A percentile compares a stretch with the other conserved stretches of the same genome.
Conservation (phyloP, 2,329 filamentous ascomycete genomes). For the Fusarium sp. region DNA sequence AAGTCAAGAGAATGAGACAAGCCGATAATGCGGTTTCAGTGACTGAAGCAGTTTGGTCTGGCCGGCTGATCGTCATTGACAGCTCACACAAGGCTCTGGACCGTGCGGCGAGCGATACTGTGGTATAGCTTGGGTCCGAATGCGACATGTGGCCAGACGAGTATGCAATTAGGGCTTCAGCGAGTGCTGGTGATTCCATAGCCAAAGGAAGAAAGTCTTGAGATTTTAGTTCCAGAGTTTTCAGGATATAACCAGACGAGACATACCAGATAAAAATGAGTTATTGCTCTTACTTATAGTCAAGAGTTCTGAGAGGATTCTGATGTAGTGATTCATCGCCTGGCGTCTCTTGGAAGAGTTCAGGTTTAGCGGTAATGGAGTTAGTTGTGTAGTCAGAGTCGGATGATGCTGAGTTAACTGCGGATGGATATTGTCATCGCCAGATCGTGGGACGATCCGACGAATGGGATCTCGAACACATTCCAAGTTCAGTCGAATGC, state of each 20-base stretch:
- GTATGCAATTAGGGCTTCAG: background rate
- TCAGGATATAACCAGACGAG: accelerated
- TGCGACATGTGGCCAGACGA: background rate
- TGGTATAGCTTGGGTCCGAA: background rate
- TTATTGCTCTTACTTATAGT: background rate
- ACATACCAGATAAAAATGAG: background rate
- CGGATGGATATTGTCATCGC: background rate
- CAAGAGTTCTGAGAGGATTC: background rate
- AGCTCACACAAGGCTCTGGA: background rate
- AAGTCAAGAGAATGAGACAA: background rate
- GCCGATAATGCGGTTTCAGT: background rate
- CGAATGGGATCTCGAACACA: background rate
- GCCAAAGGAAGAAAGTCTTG: background rate
- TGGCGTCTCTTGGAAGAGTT: background rate
- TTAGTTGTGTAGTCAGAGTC: background rate
- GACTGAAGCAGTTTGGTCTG: background rate
- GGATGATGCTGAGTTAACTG: background rate
- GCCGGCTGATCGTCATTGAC: background rate
- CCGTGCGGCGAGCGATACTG: background rate
- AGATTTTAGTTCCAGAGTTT: background rate
- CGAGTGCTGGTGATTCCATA: background rate
- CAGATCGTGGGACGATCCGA: background rate
- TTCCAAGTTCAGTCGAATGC: background rate
- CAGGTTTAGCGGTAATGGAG: background rate
- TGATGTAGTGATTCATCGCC: background rate